Evolutionary conservation across 495 filamentous ascomycete genomes (phyloP).

Genomic region (Xanthoparmelia taractica): DNA sequence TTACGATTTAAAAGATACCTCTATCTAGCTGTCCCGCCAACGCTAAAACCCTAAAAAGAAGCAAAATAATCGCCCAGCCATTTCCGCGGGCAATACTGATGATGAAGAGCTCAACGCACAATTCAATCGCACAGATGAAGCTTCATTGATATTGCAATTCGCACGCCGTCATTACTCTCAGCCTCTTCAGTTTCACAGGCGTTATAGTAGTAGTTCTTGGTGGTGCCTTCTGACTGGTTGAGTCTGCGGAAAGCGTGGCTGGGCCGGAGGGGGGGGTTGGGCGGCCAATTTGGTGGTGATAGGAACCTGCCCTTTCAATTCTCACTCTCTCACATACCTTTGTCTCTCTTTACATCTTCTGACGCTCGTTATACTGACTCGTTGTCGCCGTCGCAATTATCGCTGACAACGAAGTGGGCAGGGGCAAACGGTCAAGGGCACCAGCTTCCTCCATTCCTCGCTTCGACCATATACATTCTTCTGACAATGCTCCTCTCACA

Average conservation of each 20-base stretch:
- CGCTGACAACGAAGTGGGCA: neutral
- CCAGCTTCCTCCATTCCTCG: constrained; percentile 9
- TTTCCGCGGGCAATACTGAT: neutral
- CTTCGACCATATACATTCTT: constrained; percentile 13
- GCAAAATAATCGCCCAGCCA: neutral
- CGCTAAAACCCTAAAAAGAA: neutral
- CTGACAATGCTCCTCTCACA: constrained; percentile 24
- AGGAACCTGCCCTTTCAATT: constrained; percentile 14
- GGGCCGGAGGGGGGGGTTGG: constrained; percentile 15
- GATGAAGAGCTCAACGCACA: too few species aligned
- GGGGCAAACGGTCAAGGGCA: neutral
- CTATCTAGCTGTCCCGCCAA: constrained; percentile 7
- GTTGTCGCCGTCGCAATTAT: constrained; percentile 12
- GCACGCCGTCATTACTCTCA: constrained; percentile 14
- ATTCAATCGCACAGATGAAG: neutral
- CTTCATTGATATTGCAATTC: neutral
- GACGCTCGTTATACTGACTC: constrained; percentile 16
- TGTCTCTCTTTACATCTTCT: constrained; percentile 1
- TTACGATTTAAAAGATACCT: too few species aligned
- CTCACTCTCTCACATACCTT: constrained; percentile 4
- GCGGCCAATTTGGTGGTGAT: constrained; percentile 18
- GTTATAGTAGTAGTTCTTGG: neutral
- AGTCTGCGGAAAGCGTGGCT: constrained; percentile 11
- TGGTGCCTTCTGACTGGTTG: constrained; percentile 10
- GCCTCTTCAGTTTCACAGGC: constrained; percentile 2